Conservation (phyloP, 805 yeast species). For the Saccharomycopsis schoenii region DNA sequence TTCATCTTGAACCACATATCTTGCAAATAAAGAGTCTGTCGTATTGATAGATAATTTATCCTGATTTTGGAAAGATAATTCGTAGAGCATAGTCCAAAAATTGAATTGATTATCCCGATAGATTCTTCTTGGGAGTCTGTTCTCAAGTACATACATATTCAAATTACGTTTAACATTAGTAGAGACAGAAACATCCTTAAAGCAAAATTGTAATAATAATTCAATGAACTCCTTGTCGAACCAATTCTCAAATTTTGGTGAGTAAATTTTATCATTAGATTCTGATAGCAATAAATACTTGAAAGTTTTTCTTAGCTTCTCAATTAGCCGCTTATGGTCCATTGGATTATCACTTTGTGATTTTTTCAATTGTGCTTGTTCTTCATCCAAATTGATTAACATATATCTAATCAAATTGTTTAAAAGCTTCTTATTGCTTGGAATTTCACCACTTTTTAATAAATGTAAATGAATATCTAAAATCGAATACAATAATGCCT, state of each 20-base stretch:
- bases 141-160: not conserved
- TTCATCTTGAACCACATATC: not conserved
- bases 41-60: not conserved
- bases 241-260: not conserved
- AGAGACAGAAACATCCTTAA: not conserved
- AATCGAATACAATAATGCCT: not conserved
- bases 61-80: not conserved
- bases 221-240: not conserved
- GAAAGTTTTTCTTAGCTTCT: constrained; percentile 1
- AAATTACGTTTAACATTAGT: not conserved
- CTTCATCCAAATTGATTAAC: not conserved
- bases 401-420: not conserved
- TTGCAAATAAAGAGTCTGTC: not conserved
- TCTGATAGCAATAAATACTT: not conserved
- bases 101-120: not conserved
- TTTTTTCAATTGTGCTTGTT: not conserved
- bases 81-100: not conserved
- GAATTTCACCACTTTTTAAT: not conserved
- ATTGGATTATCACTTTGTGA: not conserved
- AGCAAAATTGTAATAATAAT: not conserved
- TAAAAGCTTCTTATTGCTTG: not conserved
- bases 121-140: not conserved
- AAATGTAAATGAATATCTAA: constrained; percentile 3
- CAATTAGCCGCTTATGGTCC: not conserved
- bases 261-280: not conserved